phyloP scores from a whole-genome alignment of 176 grass and related monocot genomes.

The Tillandsia leiboldiana region DNA sequence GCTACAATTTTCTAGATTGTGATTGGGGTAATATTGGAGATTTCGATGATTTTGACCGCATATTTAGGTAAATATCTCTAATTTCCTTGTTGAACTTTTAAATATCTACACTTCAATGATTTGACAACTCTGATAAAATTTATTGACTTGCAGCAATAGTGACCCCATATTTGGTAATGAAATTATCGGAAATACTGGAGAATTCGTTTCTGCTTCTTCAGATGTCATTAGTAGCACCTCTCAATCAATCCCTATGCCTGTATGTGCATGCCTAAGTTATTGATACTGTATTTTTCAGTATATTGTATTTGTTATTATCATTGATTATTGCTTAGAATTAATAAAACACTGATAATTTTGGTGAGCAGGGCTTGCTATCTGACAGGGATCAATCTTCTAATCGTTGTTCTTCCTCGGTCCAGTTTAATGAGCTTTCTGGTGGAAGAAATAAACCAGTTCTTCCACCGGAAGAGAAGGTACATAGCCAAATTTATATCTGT shows the following conservation, averaged over 20 bases:
- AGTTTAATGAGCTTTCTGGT: conserved; percentile 34
- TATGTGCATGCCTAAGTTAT: conserved; percentile 27
- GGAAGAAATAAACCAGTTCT: conserved; percentile 23
- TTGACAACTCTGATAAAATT: conserved; percentile 9
- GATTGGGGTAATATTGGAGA: conserved; percentile 83
- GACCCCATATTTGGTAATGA: conserved; percentile 67
- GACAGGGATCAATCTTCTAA: conserved; percentile 45
- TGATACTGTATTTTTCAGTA: conserved; percentile 12
- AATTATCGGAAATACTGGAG: conserved; percentile 46
- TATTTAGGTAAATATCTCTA: conserved; percentile 64
- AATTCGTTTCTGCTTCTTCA: conserved; percentile 55
- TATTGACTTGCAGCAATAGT: conserved; percentile 44
- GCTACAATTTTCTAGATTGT: conserved; percentile 59
- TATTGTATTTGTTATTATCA: background rate
- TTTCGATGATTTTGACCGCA: conserved; percentile 78
- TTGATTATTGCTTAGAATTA: conserved; percentile 9
- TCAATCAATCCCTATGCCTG: conserved; percentile 47
- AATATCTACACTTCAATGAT: conserved; percentile 13
- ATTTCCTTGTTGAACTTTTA: background rate
- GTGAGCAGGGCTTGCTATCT: conserved; percentile 38
- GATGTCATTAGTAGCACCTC: conserved; percentile 49
- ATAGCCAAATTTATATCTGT: conserved; percentile 13
- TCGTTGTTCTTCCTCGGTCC: conserved; percentile 40
- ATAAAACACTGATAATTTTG: conserved; percentile 12
- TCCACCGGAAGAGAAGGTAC: conserved; percentile 53